phyloP scores from a whole-genome alignment of 495 filamentous ascomycete genomes.

The Neurospora hispaniola region DNA sequence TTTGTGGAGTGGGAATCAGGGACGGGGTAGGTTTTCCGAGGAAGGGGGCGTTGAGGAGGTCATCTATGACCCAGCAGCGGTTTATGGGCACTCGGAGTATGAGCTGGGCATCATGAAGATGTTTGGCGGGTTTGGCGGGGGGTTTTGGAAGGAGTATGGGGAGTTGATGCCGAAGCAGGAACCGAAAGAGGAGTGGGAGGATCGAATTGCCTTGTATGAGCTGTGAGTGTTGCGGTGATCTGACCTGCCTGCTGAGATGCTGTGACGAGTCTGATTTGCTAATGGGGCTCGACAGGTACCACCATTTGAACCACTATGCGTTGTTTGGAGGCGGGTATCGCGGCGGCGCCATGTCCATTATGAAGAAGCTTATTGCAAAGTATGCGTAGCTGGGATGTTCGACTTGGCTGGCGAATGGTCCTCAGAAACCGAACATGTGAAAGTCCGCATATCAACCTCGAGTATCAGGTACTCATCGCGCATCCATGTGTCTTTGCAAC shows the following conservation, averaged over 20 bases:
- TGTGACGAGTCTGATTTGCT: neutral
- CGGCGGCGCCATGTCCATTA: slow-evolving; percentile 60
- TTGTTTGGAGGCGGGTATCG: slow-evolving; percentile 74
- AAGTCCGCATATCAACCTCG: neutral
- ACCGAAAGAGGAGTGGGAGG: slow-evolving; percentile 74
- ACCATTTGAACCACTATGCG: slow-evolving; percentile 82
- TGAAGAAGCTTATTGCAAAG: slow-evolving; percentile 57
- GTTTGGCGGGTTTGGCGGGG: slow-evolving; percentile 76
- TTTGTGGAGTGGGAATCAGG: slow-evolving; percentile 81
- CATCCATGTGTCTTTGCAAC: too few species aligned
- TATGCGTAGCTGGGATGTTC: slow-evolving; percentile 34
- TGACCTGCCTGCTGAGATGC: neutral
- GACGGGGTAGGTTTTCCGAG: slow-evolving; percentile 49
- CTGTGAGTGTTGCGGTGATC: slow-evolving; percentile 43
- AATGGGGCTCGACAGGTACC: slow-evolving; percentile 47
- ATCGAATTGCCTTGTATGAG: slow-evolving; percentile 70
- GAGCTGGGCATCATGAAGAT: slow-evolving; percentile 91
- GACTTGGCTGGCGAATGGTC: neutral
- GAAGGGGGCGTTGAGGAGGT: slow-evolving; percentile 54
- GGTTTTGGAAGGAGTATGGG: slow-evolving; percentile 71
- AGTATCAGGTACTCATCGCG: neutral
- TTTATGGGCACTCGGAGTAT: slow-evolving; percentile 81
- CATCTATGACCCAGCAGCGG: slow-evolving; percentile 69
- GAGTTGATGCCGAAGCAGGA: slow-evolving; percentile 63
- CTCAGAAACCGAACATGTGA: neutral